Evolutionary conservation across 257 asterid genomes (phyloP), one percentile per base, ranked within the genome.

Genomic region (Nicotiana noctiflora): DNA sequence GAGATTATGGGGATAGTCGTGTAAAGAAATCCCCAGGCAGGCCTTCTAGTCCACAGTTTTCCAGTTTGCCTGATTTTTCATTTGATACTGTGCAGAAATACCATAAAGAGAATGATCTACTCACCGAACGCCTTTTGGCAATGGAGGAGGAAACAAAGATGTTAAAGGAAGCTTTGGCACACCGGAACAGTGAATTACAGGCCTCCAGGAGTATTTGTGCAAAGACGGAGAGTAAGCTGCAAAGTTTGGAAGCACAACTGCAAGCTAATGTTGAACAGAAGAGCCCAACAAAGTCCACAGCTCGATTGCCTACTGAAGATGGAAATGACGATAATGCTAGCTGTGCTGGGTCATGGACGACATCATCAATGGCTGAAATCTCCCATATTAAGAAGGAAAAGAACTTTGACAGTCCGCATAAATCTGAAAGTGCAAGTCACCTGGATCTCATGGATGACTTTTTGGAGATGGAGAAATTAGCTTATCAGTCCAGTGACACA

Each of bases 401-500:
- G 86, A 83, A 72, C 80, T 84, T 81, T 3, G 95, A 87, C 57
- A 86, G 92, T 87, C 92, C 92, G 9, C 90, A 77, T 60, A 92
- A 88, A 80, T 86, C 95, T 75, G 95, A 90, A 80, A 89, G 76
- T 84, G 78, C 97, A 40, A 93, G 83, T 81, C 90, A 89, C 75
- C 88, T 84, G 83, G 97, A 88, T 84, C 96, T 96, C 37, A 96
- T 96, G 99, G 99, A 96, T 85, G 99, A 96, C 83, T 96, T 96
- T 85, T 84, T 94, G 87, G 99, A 96, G 89, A 96, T 96, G 98
- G 99, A 96, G 90, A 96, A 94, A 87, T 87, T 96, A 78, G 99
- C 99, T 21, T 76, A 84, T 83, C 86, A 80, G 32, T 83, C 97
- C 55, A 87, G 87, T 81, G 90, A 80, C 81, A 82, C 93, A 23